Evolutionary conservation across 192 early-diverging fungal species (phyloP), one percentile per base, ranked within the genome.

Genomic region (Entomortierella lignicola): DNA sequence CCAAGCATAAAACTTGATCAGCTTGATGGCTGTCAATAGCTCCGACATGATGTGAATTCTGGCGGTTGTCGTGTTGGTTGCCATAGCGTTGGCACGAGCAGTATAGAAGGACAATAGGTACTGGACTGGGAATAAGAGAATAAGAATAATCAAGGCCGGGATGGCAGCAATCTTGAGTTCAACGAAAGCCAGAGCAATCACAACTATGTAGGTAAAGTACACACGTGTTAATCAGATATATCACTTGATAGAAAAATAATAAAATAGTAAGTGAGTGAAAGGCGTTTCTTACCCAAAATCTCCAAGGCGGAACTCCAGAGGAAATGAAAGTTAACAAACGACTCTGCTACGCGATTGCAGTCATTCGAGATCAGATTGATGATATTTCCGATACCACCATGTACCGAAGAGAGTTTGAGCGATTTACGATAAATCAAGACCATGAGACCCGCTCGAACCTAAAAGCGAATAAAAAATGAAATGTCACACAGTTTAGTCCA

Each of bases 1-100:
- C 92, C 92, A 93, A 12, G 90, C 86, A 70, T 93, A 93, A 60
- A 92, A 89, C 68, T 93, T 93, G 66, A 93, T 90, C 25, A 93
- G 77, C 66, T 92, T 93, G 64, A 93, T 90, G 21, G 90, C 91
- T 5, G 90, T 92, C 51, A 93, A 70, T 39, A 91, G 83, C 71
- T 93, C 92, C 0, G 89, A 90, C 85, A 92, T 93, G 50, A 93
- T 72, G 65, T 91, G 91, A 29, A 93, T 89, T 34, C 92, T 83
- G 29, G 84, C 67, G 11, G 86, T 87, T 3, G 90, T 92, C n/a
- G 85, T 77, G 11, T 69, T 85, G 37, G 92, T 91, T 6, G 81
- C 81, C 59, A 71, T 71, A 63, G 83, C 83, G 1, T 85, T 79
- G 21, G 86, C 66, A 20, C 63, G 69, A 2, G 91, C 87, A 0